Evolutionary conservation across 495 filamentous ascomycete genomes (phyloP).

Genomic region (Trichoderma reesei): DNA sequence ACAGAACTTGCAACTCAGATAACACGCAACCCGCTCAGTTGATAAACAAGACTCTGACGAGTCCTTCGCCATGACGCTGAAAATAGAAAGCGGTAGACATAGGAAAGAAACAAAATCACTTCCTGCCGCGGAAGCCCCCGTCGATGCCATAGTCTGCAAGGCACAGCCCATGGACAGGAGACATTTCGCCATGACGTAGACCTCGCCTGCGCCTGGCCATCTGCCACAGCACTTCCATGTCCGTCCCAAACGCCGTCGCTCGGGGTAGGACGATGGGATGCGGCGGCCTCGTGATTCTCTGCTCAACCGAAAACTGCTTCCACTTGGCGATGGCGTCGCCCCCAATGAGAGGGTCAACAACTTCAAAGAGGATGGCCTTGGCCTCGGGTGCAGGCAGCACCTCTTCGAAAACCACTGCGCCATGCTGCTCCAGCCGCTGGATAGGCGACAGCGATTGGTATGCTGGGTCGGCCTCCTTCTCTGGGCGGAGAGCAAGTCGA

Average conservation of each 20-base stretch:
- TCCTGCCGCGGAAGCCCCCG: neutral
- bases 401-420: neutral
- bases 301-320: neutral
- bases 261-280: neutral
- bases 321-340: neutral
- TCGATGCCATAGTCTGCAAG: constrained; percentile 5
- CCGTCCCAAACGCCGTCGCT: neutral
- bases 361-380: neutral
- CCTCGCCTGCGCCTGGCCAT: neutral
- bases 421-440: neutral
- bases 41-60: too few relatives aligned
- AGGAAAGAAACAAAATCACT: neutral
- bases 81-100: neutral
- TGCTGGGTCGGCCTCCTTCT: neutral
- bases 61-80: neutral
- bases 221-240: constrained; percentile 3
- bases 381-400: neutral
- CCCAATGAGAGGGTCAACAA: neutral
- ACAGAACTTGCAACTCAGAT: too few relatives aligned
- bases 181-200: neutral
- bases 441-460: neutral
- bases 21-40: too few relatives aligned
- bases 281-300: neutral
- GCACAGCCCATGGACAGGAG: neutral
- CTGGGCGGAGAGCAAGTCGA: neutral